phyloP scores from a whole-genome alignment of 176 grass and related monocot species.

The Avena sativa region DNA sequence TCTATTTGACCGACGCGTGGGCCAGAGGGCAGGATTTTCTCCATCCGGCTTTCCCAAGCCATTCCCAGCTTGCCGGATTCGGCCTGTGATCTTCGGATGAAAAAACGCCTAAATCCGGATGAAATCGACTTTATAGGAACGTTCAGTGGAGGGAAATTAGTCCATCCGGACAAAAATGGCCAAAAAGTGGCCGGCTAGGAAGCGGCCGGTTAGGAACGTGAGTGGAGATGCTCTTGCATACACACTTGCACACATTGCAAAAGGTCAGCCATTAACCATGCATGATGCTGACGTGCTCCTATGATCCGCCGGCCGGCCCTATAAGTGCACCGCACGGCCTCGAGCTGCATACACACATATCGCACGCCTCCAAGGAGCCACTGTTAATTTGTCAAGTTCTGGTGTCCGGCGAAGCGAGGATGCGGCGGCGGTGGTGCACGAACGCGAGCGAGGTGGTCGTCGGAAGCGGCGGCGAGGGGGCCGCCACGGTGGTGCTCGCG shows the following conservation, averaged over 20 bases:
- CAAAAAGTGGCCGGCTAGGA: too few species aligned
- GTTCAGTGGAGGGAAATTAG: too few species aligned
- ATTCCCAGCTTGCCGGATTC: too few species aligned
- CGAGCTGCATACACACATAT: background rate
- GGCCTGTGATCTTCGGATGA: too few species aligned
- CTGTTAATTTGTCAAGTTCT: background rate
- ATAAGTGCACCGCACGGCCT: background rate
- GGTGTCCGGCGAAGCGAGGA: background rate
- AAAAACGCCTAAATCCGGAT: too few species aligned
- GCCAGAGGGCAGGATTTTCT: too few species aligned
- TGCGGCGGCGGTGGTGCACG: constrained; percentile 39
- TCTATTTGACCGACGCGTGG: too few species aligned
- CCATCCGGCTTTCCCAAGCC: too few species aligned
- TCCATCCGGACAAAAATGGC: too few species aligned
- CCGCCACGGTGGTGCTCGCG: constrained; percentile 53
- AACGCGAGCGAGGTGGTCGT: constrained; percentile 60
- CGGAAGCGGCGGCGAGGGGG: constrained; percentile 23
- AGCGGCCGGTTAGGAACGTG: too few species aligned
- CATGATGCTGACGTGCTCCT: background rate
- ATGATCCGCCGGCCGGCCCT: background rate
- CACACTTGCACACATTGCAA: background rate
- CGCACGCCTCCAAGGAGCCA: background rate
- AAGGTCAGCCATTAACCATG: background rate
- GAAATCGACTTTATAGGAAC: too few species aligned
- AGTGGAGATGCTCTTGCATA: too few species aligned